Percentiles rank a stretch among this genome's conserved stretches.
Evolutionary conservation across 176 grass and related monocot species (phyloP).

Genomic region (Poa annua): DNA sequence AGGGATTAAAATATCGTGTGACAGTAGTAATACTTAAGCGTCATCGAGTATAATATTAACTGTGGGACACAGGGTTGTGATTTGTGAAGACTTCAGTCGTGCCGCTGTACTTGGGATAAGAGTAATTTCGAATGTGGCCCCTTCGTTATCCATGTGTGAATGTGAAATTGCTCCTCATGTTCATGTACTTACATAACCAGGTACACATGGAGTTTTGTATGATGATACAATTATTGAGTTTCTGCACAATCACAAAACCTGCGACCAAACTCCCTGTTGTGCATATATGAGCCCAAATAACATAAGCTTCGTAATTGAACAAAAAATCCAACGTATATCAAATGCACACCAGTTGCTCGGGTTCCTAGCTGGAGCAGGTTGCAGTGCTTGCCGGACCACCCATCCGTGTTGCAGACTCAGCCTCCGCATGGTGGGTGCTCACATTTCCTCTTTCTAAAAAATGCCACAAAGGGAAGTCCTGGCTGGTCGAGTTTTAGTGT

Average conservation of each 20-base stretch:
- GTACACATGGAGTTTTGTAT: background rate
- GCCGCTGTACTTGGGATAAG: background rate
- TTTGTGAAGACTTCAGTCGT: background rate
- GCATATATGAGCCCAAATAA: background rate
- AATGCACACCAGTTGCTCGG: background rate
- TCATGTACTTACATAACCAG: constrained; percentile 1
- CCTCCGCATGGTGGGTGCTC: background rate
- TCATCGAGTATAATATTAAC: background rate
- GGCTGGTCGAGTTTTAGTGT: background rate
- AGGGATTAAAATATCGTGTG: constrained; percentile 14
- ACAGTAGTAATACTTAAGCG: constrained; percentile 5
- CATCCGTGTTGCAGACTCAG: background rate
- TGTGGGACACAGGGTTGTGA: background rate
- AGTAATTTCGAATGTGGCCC: constrained; percentile 15
- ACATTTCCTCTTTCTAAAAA: background rate
- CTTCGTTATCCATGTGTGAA: constrained; percentile 7
- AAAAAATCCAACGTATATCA: constrained; percentile 3
- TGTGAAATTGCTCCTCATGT: constrained; percentile 27
- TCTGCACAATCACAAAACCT: constrained; percentile 9
- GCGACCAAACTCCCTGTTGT: constrained; percentile 17
- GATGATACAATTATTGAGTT: background rate
- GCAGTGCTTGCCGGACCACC: background rate
- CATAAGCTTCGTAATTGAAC: constrained; percentile 9
- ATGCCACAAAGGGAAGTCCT: background rate
- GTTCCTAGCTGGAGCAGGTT: background rate